Evolutionary conservation across 345 rosid genomes (phyloP), one percentile per base, ranked within the genome.

Genomic region (Iberis pinnata): DNA sequence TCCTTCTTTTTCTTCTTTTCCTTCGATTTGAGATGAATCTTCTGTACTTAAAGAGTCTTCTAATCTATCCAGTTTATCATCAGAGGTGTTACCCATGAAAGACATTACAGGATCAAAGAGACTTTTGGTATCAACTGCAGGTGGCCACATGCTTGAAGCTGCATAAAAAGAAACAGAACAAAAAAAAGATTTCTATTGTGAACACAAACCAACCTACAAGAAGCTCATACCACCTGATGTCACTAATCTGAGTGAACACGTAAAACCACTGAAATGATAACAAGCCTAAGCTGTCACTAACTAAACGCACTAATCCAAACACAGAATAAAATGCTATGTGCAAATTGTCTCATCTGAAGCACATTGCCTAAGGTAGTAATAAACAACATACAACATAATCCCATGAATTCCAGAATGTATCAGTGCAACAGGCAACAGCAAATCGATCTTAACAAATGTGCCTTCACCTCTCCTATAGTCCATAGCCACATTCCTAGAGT

Each of bases 121-220:
- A 35, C 75, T 57, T 45, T 76, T 79, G 50, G 72, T 56, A 58
- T 74, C 81, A 63, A 64, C 68, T 22, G 73, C 50, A 11, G 78
- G 64, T 49, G 81, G 74, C 96, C 96, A 83, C 64, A 76, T 56
- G 60, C 83, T 87, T 9, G 87, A 78, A 64, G 78, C 82, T 75
- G 70, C 64, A 65, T 22, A 14, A 27, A 52, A 24, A 48, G 15
- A 11, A 9, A 52, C 19, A 48, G 15, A 11, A 9, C 5, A 38
- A 8, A 5, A 8, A 1, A 7, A 35, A 16, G 20, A 32, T n/a
- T n/a, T n/a, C n/a, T n/a, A n/a, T n/a, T n/a, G 53, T 57, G 47
- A 55, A 31, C 27, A 55, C 20, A 48, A 48, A 25, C 13, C 19
- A 56, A 49, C 13, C 9, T 42, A 56, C 17, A 41, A 26, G 58